Conservation (phyloP, 2,329 filamentous ascomycete species). For the Sphaerulina populicola region DNA sequence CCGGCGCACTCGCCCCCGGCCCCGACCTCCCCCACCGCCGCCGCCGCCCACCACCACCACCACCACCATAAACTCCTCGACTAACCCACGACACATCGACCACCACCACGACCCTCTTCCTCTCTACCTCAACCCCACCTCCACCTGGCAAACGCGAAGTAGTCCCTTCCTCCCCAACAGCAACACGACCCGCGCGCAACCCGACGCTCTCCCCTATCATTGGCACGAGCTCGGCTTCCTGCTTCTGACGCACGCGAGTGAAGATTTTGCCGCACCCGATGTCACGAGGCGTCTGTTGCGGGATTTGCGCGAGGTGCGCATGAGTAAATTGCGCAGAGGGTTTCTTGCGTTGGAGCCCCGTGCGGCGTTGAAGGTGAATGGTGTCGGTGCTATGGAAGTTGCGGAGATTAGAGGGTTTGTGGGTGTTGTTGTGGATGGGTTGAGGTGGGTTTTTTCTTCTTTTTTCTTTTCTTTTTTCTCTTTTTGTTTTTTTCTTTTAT, state of each 20-base stretch:
- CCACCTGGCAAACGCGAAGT: conserved; percentile 4
- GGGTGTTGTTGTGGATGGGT: conserved; percentile 73
- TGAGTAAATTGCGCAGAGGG: conserved; percentile 76
- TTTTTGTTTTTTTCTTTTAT: too few species aligned
- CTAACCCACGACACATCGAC: too few species aligned
- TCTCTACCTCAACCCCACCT: too few species aligned
- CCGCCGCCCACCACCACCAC: conserved; percentile 33
- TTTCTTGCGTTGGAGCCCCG: conserved; percentile 63
- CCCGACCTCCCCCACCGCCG: conserved; percentile 63
- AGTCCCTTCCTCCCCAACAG: conserved; percentile 68
- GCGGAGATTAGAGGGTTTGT: conserved; percentile 80
- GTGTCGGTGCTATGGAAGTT: conserved; percentile 88
- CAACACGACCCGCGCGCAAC: conserved; percentile 60
- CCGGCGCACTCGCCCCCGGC: conserved; percentile 66
- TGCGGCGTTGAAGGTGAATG: conserved; percentile 64
- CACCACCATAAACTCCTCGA: too few species aligned
- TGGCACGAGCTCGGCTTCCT: conserved; percentile 90
- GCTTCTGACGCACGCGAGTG: conserved; percentile 72
- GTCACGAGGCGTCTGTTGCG: conserved; percentile 66
- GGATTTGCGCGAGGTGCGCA: conserved; percentile 77
- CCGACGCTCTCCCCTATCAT: conserved; percentile 76
- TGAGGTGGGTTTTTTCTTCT: conserved; percentile 43
- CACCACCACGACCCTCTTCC: too few species aligned
- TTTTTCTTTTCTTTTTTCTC: too few species aligned
- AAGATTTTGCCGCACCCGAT: conserved; percentile 69